Base-by-base conservation (phyloP, 2,329 filamentous ascomycete species). In the Colletotrichum tropicale region DNA sequence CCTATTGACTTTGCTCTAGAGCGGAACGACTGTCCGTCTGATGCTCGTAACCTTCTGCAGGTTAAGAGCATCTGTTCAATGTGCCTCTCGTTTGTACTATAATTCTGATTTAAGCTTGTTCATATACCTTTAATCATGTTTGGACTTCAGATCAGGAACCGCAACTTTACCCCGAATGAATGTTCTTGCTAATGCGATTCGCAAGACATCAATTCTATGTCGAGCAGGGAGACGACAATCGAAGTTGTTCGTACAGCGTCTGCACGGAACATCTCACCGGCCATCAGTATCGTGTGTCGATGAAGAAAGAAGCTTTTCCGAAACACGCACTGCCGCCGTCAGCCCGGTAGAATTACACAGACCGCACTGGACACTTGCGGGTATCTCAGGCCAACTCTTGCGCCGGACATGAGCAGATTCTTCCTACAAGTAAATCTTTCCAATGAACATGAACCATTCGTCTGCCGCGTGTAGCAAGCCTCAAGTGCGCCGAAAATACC, bases 241-340 rank as follows among this genome's bases (percentile, higher is more conserved):
- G n/a, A 21, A 12, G n/a, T 21, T 48, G 43, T 48, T 48, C 43
- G 0, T 1, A 48, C 10, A 48, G 43, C 43, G n/a, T 21, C 43
- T 13, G 43, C n/a, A 48, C 43, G 6, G 0, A 21, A 48, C n/a
- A 21, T 0, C n/a, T 48, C 0, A 21, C n/a, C 43, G 0, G n/a
- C n/a, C 43, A 48, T 7, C n/a, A 48, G 43, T 1, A 48, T 48
- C 43, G 43, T 48, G 43, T 48, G 10, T 12, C 5, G n/a, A n/a
- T 21, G 43, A 21, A 48, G 10, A 48, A 48, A 48, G 43, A 21
- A 48, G 43, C 43, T 48, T 48, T 48, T 48, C n/a, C n/a, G n/a
- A 48, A 48, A 48, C n/a, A 48, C 43, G 43, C 43, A 48, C 10
- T 48, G 43, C 43, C 43, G 18, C 43, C n/a, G 18, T 48, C n/a